A percentile compares a stretch with the other conserved stretches of the same genome.
These are phyloP conservation scores for Nothophoma quercina DNA, from an alignment of 2,329 filamentous ascomycete species.

Conservation along the genomic window DNA sequence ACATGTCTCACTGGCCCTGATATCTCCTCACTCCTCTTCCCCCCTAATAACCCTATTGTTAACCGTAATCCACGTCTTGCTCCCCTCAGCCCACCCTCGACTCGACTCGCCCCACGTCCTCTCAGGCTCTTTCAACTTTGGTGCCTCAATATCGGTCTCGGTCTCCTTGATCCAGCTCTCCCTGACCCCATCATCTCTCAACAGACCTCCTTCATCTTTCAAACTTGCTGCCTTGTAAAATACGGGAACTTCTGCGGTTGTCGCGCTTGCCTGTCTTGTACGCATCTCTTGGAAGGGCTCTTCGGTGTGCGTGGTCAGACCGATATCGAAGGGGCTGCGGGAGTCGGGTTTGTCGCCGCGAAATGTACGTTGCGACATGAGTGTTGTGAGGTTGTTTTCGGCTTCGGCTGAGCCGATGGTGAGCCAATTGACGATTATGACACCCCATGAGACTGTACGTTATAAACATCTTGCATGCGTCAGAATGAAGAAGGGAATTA, in stretches of 20 bases:
- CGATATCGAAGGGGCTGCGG: background rate
- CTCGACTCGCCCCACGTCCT: background rate
- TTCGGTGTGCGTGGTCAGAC: background rate
- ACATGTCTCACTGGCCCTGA: background rate
- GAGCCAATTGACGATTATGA: constrained; percentile 41
- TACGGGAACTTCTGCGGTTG: constrained; percentile 6
- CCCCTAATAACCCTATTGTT: constrained; percentile 2
- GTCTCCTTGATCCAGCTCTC: constrained; percentile 8
- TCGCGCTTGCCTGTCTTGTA: constrained; percentile 5
- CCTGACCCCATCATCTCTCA: background rate
- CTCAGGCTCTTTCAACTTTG: background rate
- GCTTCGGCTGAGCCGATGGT: constrained; percentile 36
- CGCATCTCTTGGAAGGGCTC: background rate
- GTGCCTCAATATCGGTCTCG: background rate
- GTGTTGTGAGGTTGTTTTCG: constrained; percentile 26
- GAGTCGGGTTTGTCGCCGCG: background rate
- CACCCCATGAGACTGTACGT: constrained; percentile 36
- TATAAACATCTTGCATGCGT: background rate
- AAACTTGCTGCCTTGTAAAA: constrained; percentile 10
- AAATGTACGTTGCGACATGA: constrained; percentile 15
- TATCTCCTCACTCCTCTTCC: background rate
- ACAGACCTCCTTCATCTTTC: constrained; percentile 13
- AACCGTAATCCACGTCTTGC: constrained; percentile 3
- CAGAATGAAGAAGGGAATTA: background rate
- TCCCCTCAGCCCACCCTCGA: background rate